Percentiles rank a stretch among this genome's conserved stretches.
phyloP scores from a whole-genome alignment of 2,329 filamentous ascomycete species.

The Trichoderma harzianum region DNA sequence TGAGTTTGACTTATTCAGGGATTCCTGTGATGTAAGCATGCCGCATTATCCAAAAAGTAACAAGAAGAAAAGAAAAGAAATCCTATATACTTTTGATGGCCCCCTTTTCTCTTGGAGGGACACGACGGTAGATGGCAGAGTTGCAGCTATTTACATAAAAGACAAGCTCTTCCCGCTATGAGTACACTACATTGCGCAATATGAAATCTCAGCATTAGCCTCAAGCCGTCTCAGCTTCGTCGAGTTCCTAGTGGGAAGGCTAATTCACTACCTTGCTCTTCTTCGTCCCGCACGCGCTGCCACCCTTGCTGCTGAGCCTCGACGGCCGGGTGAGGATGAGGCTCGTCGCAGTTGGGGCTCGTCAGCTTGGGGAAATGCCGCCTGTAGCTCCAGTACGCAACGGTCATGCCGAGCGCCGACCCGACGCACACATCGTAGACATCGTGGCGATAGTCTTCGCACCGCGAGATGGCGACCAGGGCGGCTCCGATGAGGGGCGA shows the following conservation, averaged over 20 bases:
- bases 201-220: neutral
- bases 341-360: slow-evolving; percentile 53
- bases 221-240: neutral
- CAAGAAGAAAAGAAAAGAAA: neutral
- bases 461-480: slow-evolving; percentile 66
- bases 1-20: neutral
- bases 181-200: neutral
- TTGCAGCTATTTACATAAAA: neutral
- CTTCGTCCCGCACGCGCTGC: slow-evolving; percentile 51
- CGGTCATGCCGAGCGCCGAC: slow-evolving; percentile 54
- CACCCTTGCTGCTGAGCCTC: slow-evolving; percentile 34
- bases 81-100: neutral
- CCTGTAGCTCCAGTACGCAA: slow-evolving; percentile 65
- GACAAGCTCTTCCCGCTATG: neutral
- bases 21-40: neutral
- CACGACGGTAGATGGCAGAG: neutral
- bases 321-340: slow-evolving; percentile 48
- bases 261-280: slow-evolving; percentile 45
- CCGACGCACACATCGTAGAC: slow-evolving; percentile 66
- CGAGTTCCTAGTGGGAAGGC: slow-evolving; percentile 3
- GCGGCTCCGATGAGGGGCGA: slow-evolving; percentile 58
- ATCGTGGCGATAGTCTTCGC: slow-evolving; percentile 68
- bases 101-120: neutral
- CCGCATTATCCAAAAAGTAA: neutral
- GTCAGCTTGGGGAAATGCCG: slow-evolving; percentile 59